Conservation (phyloP, 306 rosid species). For the Vigna trinervia region DNA sequence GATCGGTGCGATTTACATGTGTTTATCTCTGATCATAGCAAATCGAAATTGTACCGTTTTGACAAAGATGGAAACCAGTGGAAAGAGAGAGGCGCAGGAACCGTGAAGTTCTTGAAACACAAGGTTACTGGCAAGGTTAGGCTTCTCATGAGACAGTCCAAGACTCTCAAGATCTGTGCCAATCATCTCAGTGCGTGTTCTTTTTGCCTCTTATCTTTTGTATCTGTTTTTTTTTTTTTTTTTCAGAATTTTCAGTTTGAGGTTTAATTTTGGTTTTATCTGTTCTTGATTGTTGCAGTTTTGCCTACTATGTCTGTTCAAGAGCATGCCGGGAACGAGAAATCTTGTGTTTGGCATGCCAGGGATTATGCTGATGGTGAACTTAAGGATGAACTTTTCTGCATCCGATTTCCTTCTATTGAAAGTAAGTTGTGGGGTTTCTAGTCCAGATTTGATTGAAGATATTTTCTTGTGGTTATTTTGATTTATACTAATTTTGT, state of each 20-base stretch:
- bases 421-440: slow-evolving; percentile 68
- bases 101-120: slow-evolving; percentile 86
- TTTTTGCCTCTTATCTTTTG: not conserved
- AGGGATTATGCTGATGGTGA: slow-evolving; percentile 95
- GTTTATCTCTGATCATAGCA: slow-evolving; percentile 52
- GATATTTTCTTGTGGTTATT: not conserved
- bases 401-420: slow-evolving; percentile 90
- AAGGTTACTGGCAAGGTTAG: slow-evolving; percentile 78
- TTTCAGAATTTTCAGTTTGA: not conserved
- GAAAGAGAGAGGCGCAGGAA: slow-evolving; percentile 98
- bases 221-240: not conserved
- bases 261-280: not conserved
- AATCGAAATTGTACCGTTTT: slow-evolving; percentile 90
- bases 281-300: slow-evolving; percentile 54
- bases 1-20: slow-evolving; percentile 12
- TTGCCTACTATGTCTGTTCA: slow-evolving; percentile 75
- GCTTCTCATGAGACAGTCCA: slow-evolving; percentile 96
- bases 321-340: slow-evolving; percentile 97
- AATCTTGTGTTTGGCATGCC: slow-evolving; percentile 97
- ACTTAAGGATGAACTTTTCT: slow-evolving; percentile 95
- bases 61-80: slow-evolving; percentile 96
- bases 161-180: slow-evolving; percentile 99
- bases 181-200: slow-evolving; percentile 79
- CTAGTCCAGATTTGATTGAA: not conserved
- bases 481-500: not conserved